Evolutionary conservation across 2,329 filamentous ascomycete genomes (phyloP), one percentile per base, ranked within the genome.

Genomic region (Penicillium olsonii): DNA sequence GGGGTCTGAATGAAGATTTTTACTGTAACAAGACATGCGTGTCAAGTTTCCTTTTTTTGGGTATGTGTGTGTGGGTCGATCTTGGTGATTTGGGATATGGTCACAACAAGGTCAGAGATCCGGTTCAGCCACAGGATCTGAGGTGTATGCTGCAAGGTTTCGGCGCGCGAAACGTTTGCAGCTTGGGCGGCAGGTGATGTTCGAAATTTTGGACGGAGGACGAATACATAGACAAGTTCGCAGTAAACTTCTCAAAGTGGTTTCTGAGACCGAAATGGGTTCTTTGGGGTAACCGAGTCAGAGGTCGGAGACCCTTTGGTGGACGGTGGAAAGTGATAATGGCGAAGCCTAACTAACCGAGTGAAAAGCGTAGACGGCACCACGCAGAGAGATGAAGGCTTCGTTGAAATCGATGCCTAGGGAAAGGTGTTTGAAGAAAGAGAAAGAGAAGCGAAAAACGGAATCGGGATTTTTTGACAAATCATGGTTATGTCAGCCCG

Each of bases 151-250:
- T 92, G 88, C 89, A 90, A 82, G 86, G 88, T 85, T 89, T 95
- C 83, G 88, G 87, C 85, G 86, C 83, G 88, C 90, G 90, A 89
- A 95, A 95, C 84, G 87, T 82, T 84, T 92, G 90, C 88, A 95
- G 90, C 88, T 90, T 90, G 82, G 90, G 85, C 82, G 90, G 90
- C 84, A 87, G 86, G 80, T 87, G 85, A 87, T 92, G 87, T 89
- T 87, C 89, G 85, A 90, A 91, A 86, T 90, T 85, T 88, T 88
- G 84, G 84, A 84, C 84, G 85, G 88, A 87, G 89, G 90, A 87
- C 90, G 91, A 91, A 96, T 95, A 95, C 91, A 95, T 95, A 95
- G 88, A 95, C 90, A 87, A 79, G 63, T 70, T 67, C 64, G 68
- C 71, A 57, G 61, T 39, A 55, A 57, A 61, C 57, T 60, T 56